Evolutionary conservation across 805 yeast genomes (phyloP).

Genomic region (Jamesozyma lodderae): DNA sequence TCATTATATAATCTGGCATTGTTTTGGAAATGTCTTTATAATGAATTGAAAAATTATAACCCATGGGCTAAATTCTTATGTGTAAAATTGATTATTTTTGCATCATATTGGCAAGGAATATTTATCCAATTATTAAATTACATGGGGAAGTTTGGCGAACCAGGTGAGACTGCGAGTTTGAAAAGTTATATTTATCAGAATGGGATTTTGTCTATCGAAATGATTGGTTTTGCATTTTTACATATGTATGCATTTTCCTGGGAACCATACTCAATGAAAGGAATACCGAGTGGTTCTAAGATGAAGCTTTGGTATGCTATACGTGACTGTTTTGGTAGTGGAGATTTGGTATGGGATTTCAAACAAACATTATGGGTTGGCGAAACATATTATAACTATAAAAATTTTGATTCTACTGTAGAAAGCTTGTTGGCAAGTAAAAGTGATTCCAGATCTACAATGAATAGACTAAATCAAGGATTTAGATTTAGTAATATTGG

Average conservation of each 20-base stretch:
- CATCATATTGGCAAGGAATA: conserved; percentile 95
- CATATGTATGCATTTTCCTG: conserved; percentile 83
- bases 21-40: conserved; percentile 86
- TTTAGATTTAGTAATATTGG: conserved; percentile 75
- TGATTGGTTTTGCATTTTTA: conserved; percentile 78
- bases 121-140: conserved; percentile 45
- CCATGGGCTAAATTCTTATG: conserved; percentile 92
- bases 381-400: conserved; percentile 70
- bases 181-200: conserved; percentile 62
- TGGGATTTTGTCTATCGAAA: conserved; percentile 70
- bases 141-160: conserved; percentile 34
- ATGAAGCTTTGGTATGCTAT: conserved; percentile 54
- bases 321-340: conserved; percentile 64
- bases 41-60: conserved; percentile 65
- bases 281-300: conserved; percentile 62
- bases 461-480: conserved; percentile 73
- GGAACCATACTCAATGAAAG: conserved; percentile 52
- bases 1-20: conserved; percentile 80
- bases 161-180: conserved; percentile 27
- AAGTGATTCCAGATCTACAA: conserved; percentile 53
- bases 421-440: conserved; percentile 41
- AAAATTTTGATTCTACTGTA: conserved; percentile 73
- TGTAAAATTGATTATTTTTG: conserved; percentile 88
- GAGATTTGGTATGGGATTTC: conserved; percentile 77
- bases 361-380: conserved; percentile 50